Conservation (phyloP, 176 grass and related monocot species). For the Oryza brachyantha region DNA sequence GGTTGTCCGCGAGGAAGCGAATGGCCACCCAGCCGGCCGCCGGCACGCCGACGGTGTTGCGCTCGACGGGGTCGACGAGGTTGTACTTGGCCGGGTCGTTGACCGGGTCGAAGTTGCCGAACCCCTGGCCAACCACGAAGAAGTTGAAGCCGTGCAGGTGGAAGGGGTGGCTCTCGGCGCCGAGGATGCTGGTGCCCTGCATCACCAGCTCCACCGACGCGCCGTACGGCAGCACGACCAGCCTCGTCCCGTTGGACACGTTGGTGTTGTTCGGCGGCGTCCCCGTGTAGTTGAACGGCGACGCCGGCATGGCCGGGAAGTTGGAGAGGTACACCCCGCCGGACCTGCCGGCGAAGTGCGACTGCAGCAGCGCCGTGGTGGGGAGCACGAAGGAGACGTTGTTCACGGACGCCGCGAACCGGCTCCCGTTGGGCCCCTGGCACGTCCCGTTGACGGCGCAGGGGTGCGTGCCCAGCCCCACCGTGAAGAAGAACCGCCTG, state of each 20-base stretch:
- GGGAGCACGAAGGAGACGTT: slow-evolving; percentile 72
- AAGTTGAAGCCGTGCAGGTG: slow-evolving; percentile 81
- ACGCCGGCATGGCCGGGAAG: slow-evolving; percentile 46
- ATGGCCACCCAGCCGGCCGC: slow-evolving; percentile 61
- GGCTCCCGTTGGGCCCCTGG: slow-evolving; percentile 45
- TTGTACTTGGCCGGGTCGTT: slow-evolving; percentile 56
- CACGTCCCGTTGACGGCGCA: slow-evolving; percentile 55
- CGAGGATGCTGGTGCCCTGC: slow-evolving; percentile 58
- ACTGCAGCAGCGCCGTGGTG: slow-evolving; percentile 52
- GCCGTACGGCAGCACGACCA: slow-evolving; percentile 56
- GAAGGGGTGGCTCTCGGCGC: slow-evolving; percentile 66
- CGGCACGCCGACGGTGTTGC: slow-evolving; percentile 68
- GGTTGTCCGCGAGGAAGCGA: slow-evolving; percentile 66
- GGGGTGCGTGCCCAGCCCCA: slow-evolving; percentile 58
- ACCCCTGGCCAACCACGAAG: slow-evolving; percentile 62
- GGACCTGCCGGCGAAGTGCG: slow-evolving; percentile 60
- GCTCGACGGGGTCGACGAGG: slow-evolving; percentile 71
- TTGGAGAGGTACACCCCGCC: slow-evolving; percentile 46
- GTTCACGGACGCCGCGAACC: slow-evolving; percentile 52
- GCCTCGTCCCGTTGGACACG: slow-evolving; percentile 53
- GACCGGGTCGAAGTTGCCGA: slow-evolving; percentile 55
- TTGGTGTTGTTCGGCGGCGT: slow-evolving; percentile 55
- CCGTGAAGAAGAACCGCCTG: slow-evolving; percentile 56
- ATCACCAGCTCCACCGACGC: slow-evolving; percentile 58
- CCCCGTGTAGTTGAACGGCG: slow-evolving; percentile 72